Evolutionary conservation across 371 early-diverging fungal genomes (phyloP), one percentile per base, ranked within the genome.

Genomic region (Haplosporangium sp.): DNA sequence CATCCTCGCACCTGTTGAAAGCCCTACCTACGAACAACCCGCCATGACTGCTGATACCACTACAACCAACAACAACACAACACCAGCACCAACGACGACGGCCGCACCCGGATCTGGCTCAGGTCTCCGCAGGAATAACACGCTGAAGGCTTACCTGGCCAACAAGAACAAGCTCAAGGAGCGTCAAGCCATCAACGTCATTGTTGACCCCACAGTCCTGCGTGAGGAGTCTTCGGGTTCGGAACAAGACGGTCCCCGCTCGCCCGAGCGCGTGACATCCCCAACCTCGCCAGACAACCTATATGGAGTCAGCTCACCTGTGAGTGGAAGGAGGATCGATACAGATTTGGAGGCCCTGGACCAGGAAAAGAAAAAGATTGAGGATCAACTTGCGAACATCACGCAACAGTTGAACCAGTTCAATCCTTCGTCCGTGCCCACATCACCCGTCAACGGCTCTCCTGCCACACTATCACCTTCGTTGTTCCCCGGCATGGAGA

Each of bases 101-200:
- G 29, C 29, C 29, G 4, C 29, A 2, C 29, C 29, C 12, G 53
- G 59, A 48, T 58, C 60, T 5, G 60, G 65, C 36, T n/a, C 61
- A 6, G 67, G 73, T 11, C 79, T 79, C 51, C 68, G 79, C 23
- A 59, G 79, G 23, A 62, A 57, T 21, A 79, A 65, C 57, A 79
- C 79, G 16, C 79, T 79, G 69, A 79, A 79, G 69, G 73, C 79
- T 20, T 79, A 79, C 66, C 69, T 79, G 20, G 79, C 79, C 50
- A 79, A 73, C 73, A 79, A 79, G 79, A 72, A 79, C 73, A 79
- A 72, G 73, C 72, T 79, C 62, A 79, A 79, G 69, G 79, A 79
- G 37, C 79, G 79, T 50, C 72, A 68, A 23, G 68, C 79, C 43
- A 79, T 79, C 59, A 72, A 79, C 21, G 56, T 79, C 55, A 59